A percentile compares a stretch with the other conserved stretches of the same genome.
Conservation (phyloP, 495 filamentous ascomycete species). For the Penicillium canescens region DNA sequence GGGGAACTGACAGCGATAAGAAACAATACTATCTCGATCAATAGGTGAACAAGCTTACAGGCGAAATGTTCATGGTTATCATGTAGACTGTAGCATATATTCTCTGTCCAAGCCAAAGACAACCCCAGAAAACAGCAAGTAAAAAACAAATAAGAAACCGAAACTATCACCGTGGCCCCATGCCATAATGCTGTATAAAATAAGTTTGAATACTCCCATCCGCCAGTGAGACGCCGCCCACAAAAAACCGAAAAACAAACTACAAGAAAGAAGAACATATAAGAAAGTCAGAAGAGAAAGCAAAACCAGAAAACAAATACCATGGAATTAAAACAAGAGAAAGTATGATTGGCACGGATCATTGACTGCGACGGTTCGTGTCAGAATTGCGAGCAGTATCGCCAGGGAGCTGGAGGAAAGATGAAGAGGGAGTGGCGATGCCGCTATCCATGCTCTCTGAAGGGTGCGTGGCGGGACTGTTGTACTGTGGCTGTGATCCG, state of each 20-base stretch:
- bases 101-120: slow-evolving; percentile 9
- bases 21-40: background rate
- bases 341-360: background rate
- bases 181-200: slow-evolving; percentile 25
- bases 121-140: background rate
- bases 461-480: slow-evolving; percentile 13
- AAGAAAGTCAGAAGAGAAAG: slow-evolving; percentile 6
- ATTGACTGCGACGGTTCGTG: slow-evolving; percentile 8
- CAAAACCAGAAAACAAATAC: slow-evolving; percentile 11
- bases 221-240: slow-evolving; percentile 22
- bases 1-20: too few species aligned
- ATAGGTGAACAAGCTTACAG: background rate
- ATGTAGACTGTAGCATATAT: slow-evolving; percentile 12
- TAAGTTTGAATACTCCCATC: slow-evolving; percentile 14
- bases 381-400: slow-evolving; percentile 24
- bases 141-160: slow-evolving; percentile 2
- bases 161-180: slow-evolving; percentile 24
- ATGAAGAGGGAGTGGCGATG: slow-evolving; percentile 34
- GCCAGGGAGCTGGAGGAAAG: slow-evolving; percentile 24
- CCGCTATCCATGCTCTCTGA: slow-evolving; percentile 21
- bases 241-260: slow-evolving; percentile 8
- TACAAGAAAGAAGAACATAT: slow-evolving; percentile 7
- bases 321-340: slow-evolving; percentile 6
- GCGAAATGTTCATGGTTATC: background rate
- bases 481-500: slow-evolving; percentile 14